Evolutionary conservation across 306 rosid species (phyloP).

Genomic region (Fragaria ananassa): DNA sequence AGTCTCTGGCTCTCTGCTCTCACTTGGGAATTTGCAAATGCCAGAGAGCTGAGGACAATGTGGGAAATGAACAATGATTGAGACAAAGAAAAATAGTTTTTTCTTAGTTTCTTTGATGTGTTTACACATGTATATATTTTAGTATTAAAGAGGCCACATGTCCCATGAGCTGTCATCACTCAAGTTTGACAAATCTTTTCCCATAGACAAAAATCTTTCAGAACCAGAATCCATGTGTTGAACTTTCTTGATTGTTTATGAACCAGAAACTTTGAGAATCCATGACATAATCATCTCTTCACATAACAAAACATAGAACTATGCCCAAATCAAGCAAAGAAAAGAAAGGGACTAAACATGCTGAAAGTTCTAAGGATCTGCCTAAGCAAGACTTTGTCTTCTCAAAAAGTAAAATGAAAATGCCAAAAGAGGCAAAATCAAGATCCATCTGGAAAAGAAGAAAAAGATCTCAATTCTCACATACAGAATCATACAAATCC

Average conservation of each 20-base stretch:
- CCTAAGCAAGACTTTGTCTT: background rate
- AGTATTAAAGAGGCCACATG: conserved; percentile 1
- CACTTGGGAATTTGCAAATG: background rate
- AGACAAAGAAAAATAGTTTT: background rate
- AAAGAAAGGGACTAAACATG: background rate
- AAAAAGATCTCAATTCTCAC: background rate
- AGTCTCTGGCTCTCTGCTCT: background rate
- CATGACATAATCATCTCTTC: background rate
- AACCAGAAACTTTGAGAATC: background rate
- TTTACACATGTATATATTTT: background rate
- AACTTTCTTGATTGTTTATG: background rate
- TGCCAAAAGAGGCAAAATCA: background rate
- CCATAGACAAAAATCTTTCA: background rate
- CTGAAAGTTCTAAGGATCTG: background rate
- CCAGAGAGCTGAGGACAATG: background rate
- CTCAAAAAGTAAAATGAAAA: background rate
- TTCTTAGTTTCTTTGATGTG: too few species aligned
- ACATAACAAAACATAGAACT: background rate
- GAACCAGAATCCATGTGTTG: background rate
- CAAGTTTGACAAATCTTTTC: background rate
- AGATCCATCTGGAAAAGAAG: conserved; percentile 7
- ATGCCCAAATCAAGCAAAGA: background rate
- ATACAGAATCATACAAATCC: conserved; percentile 16
- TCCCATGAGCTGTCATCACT: background rate
- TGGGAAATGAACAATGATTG: background rate